Evolutionary conservation across 2,329 filamentous ascomycete genomes (phyloP).

Genomic region (Emergomyces africanus): DNA sequence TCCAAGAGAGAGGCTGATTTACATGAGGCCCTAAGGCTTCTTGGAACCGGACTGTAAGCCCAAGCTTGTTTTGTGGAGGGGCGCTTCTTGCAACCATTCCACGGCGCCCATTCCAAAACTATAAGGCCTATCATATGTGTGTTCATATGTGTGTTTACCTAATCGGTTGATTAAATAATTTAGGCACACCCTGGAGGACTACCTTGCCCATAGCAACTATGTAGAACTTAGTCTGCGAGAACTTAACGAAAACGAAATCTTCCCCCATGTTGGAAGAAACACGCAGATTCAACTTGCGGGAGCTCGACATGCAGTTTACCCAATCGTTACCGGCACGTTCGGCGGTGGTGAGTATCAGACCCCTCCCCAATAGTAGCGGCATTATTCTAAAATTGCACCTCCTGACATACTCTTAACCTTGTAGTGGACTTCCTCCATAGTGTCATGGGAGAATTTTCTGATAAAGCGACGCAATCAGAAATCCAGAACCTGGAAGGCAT

Average conservation of each 20-base stretch:
- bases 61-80: background rate
- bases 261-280: constrained; percentile 71
- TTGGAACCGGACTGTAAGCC: constrained; percentile 59
- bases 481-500: constrained; percentile 80
- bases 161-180: background rate
- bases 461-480: constrained; percentile 85
- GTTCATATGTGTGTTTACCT: background rate
- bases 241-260: constrained; percentile 65
- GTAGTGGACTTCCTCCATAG: constrained; percentile 81
- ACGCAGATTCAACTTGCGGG: constrained; percentile 60
- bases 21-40: constrained; percentile 70
- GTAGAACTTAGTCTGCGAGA: constrained; percentile 78
- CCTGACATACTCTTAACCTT: background rate
- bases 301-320: constrained; percentile 55
- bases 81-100: background rate
- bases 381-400: background rate
- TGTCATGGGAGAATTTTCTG: constrained; percentile 64
- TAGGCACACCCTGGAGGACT: constrained; percentile 78
- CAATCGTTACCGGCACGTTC: constrained; percentile 81
- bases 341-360: constrained; percentile 43
- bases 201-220: constrained; percentile 89
- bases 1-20: constrained; percentile 61
- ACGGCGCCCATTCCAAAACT: background rate
- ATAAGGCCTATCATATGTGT: background rate
- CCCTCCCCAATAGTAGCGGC: too few relatives aligned